Percentiles rank a stretch among this genome's conserved stretches.
Evolutionary conservation across 371 early-diverging fungal species (phyloP).

Genomic region (Lichtheimia ornata): DNA sequence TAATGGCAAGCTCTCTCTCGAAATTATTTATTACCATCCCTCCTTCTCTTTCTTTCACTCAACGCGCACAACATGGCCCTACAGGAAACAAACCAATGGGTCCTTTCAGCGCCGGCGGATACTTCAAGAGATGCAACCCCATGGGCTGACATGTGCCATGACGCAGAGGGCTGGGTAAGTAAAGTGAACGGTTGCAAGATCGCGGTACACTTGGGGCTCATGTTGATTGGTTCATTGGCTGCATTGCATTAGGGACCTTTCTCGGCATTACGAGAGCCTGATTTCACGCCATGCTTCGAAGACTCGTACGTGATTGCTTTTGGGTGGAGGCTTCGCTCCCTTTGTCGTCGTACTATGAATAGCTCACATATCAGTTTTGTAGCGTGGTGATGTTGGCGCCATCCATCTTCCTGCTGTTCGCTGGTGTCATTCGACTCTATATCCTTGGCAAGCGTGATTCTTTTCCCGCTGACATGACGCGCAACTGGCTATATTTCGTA

Average conservation of each 20-base stretch:
- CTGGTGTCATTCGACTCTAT: slow-evolving; percentile 55
- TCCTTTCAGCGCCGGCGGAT: slow-evolving; percentile 10
- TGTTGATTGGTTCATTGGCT: slow-evolving; percentile 10
- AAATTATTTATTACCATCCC: background rate
- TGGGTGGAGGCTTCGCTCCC: background rate
- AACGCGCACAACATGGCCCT: slow-evolving; percentile 6
- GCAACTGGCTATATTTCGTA: slow-evolving; percentile 50
- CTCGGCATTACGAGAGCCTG: slow-evolving; percentile 54
- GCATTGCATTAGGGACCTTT: slow-evolving; percentile 65
- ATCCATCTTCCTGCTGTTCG: slow-evolving; percentile 43
- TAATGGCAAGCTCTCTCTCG: too few relatives aligned
- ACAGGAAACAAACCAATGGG: slow-evolving; percentile 25
- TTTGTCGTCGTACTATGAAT: background rate
- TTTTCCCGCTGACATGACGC: slow-evolving; percentile 39
- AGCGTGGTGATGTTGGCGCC: slow-evolving; percentile 50
- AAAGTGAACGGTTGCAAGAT: slow-evolving; percentile 3
- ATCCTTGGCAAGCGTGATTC: slow-evolving; percentile 35
- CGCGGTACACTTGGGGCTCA: background rate
- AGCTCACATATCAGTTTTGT: background rate
- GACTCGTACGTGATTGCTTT: slow-evolving; percentile 48
- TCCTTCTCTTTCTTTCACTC: background rate
- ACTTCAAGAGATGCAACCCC: slow-evolving; percentile 2
- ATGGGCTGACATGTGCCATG: slow-evolving; percentile 30
- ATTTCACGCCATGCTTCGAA: slow-evolving; percentile 80
- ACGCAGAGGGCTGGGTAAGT: slow-evolving; percentile 49